Base-by-base conservation (phyloP, 2,329 filamentous ascomycete genomes). In the Fusarium palustre region DNA sequence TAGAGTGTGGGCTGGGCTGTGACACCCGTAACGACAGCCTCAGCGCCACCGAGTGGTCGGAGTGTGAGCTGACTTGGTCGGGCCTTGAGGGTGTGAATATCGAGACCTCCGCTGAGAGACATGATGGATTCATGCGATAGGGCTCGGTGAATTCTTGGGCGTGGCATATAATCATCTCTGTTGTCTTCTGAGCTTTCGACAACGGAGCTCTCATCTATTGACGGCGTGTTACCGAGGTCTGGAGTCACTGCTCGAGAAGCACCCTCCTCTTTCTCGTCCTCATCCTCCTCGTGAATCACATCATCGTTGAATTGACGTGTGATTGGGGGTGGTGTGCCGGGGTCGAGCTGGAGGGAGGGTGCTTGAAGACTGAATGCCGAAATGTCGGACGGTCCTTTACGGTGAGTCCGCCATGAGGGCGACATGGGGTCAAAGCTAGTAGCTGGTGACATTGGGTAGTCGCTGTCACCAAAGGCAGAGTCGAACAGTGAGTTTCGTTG, bases 41-140 rank as follows among this genome's bases (percentile, higher is more conserved):
- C 87, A 39, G 83, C 82, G 59, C 83, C 83, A 60, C 85, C 87
- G 25, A 87, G 80, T 33, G 83, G 82, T 52, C 85, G 77, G 65
- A 88, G 75, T 24, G 90, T 87, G 61, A 96, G 86, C 74, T 97
- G 92, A 34, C 91, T 92, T 0, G 93, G 92, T 6, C 92, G 88
- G 2, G 86, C 85, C 73, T 91, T 90, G 7, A 97, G 84, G 0
- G 92, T 94, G 77, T 97, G 94, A 50, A 97, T 97, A 76, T 97
- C 95, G 77, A 97, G 90, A 3, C 94, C 94, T 6, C 93, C 94
- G 0, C 90, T 88, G 3, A 97, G 86, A 0, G 94, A 97, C 71
- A 97, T 87, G 65, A 97, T 90, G 20, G 93, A 97, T 77, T 97
- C 94, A 72, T 97, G 93, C 2, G 94, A 97, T 3, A 89, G 77